phyloP scores from a whole-genome alignment of 2,329 filamentous ascomycete species.

The Emydomyces testavorans region DNA sequence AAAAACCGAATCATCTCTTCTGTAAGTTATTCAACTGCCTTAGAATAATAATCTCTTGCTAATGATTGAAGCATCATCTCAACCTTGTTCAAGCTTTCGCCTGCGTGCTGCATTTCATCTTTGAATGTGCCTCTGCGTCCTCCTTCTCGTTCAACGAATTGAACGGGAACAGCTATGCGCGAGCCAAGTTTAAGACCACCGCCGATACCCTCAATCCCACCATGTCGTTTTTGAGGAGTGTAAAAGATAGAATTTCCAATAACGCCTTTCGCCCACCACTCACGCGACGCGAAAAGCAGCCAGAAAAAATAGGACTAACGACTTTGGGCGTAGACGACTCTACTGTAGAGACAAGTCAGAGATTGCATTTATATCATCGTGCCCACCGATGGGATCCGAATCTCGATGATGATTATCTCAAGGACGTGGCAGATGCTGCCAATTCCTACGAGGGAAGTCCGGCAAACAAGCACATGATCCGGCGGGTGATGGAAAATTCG shows the following conservation, averaged over 20 bases:
- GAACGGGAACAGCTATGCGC: no score
- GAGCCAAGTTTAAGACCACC: neutral
- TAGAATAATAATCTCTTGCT: no score
- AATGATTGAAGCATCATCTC: no score
- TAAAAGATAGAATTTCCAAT: constrained; percentile 3
- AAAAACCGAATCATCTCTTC: neutral
- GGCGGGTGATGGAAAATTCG: constrained; percentile 50
- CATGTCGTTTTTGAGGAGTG: constrained; percentile 4
- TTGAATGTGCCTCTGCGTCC: no score
- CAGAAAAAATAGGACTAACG: neutral
- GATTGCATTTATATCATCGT: constrained; percentile 8
- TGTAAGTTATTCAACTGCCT: no score
- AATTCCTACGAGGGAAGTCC: constrained; percentile 4
- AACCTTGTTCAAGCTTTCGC: neutral
- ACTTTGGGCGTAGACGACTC: neutral
- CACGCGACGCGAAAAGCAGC: neutral
- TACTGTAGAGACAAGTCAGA: constrained; percentile 10
- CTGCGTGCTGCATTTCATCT: neutral
- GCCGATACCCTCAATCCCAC: neutral
- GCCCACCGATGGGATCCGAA: constrained; percentile 54
- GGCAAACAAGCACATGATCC: constrained; percentile 34
- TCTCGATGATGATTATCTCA: constrained; percentile 50
- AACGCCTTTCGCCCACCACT: neutral
- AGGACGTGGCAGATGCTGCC: constrained; percentile 47
- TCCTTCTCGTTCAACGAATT: no score